Evolutionary conservation across 805 yeast species (phyloP), one percentile per base, ranked within the genome.

Genomic region (Zygosaccharomyces bailii): DNA sequence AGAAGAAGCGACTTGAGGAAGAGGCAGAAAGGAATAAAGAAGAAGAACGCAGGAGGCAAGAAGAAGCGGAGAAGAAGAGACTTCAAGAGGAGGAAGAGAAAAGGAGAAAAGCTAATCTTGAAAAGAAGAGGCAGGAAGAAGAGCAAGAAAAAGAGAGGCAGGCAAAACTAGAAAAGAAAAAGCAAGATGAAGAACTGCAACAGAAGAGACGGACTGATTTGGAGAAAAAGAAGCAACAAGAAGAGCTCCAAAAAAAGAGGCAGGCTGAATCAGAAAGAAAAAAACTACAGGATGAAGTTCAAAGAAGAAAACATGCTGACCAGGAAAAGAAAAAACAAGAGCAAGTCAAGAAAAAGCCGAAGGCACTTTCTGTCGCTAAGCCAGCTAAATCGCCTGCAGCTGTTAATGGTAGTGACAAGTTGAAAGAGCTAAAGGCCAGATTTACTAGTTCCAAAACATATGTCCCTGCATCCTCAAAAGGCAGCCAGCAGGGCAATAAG

Each of bases 391-490:
- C 42, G 8, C 17, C 45, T 10, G 36, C 35, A 5, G 20, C 19
- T 18, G 14, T 18, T 20, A 39, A 46, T 25, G 50, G 46, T 10
- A 29, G 40, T 31, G 44, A 46, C 32, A 45, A 45, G 29, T 37
- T 51, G 25, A 45, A 46, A 31, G 50, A 49, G 31, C 24, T 51
- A 23, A 51, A 51, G 16, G 54, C 54, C n/a, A 46, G 50, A 21
- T 51, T 51, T 20, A 48, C 54, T 7, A 51, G 45, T 9, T 38
- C 50, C 4, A 49, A 49, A 33, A 36, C 49, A 4, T 47, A 47
- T 30, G 51, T 47, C 18, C 53, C 53, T 17, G 48, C 51, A 2
- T 34, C 47, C 13, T 43, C 39, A 24, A 48, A 42, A 20, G 33
- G 41, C 9, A 45, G 41, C 5, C 48, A 50, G 14, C 39, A 49